Conservation (phyloP, 345 rosid genomes). For the Dovyalis caffra region DNA sequence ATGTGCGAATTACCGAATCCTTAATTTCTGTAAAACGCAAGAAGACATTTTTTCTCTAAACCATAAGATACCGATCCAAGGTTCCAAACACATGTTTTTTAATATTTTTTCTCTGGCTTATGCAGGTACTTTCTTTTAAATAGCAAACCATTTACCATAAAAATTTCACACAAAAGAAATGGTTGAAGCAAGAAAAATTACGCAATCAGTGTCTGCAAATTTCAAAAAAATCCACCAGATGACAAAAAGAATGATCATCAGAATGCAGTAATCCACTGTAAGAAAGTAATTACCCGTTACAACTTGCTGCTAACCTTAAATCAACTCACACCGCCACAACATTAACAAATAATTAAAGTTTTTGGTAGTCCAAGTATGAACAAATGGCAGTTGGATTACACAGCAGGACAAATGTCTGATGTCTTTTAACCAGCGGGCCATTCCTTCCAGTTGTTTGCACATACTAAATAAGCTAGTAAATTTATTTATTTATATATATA, state of each 20-base stretch:
- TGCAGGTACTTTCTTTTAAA: too few relatives aligned
- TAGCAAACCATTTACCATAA: too few relatives aligned
- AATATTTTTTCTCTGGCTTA: too few relatives aligned
- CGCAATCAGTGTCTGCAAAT: neutral
- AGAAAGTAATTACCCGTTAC: neutral
- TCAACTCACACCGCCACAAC: neutral
- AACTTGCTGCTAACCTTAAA: too few relatives aligned
- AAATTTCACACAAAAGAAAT: neutral
- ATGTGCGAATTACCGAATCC: too few relatives aligned
- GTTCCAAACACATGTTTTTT: too few relatives aligned
- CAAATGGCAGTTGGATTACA: slow-evolving; percentile 28
- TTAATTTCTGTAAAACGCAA: too few relatives aligned
- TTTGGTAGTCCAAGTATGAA: slow-evolving; percentile 1
- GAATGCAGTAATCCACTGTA: neutral
- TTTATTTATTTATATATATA: neutral
- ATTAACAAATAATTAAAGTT: neutral
- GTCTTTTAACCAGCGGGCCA: slow-evolving; percentile 32
- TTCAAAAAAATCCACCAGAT: neutral
- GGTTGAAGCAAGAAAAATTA: neutral
- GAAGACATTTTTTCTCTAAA: too few relatives aligned
- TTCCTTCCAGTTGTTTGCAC: slow-evolving; percentile 22
- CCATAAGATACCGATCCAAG: too few relatives aligned
- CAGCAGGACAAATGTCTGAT: slow-evolving; percentile 30
- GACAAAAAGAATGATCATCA: neutral
- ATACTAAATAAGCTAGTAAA: neutral